phyloP scores from a whole-genome alignment of 2,329 filamentous ascomycete species.

The Xylariaceae sp. region DNA sequence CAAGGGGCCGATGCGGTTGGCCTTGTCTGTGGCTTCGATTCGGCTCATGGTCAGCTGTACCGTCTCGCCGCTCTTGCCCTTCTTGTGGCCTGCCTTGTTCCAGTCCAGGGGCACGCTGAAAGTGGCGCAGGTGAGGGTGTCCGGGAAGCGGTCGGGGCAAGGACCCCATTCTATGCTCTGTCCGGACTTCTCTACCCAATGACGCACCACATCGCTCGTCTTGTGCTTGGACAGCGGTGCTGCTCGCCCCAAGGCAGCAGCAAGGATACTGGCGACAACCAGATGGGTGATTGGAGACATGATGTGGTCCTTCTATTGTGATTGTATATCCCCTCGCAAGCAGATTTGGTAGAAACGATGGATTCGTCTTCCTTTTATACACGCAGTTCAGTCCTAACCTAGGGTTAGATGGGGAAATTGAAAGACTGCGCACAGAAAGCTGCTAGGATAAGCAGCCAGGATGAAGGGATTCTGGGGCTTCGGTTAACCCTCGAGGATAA shows the following conservation, averaged over 20 bases:
- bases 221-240: conserved; percentile 1
- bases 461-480: too few relatives aligned
- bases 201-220: not conserved
- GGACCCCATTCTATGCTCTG: conserved; percentile 17
- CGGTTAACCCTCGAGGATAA: too few relatives aligned
- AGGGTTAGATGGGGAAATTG: too few relatives aligned
- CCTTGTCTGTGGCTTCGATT: conserved; percentile 21
- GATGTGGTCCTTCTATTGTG: too few relatives aligned
- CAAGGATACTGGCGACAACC: conserved; percentile 4
- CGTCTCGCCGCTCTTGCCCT: conserved; percentile 22
- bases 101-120: conserved; percentile 26
- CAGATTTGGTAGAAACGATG: too few relatives aligned
- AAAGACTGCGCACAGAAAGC: too few relatives aligned
- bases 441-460: too few relatives aligned
- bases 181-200: conserved; percentile 9
- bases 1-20: conserved; percentile 31
- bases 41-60: conserved; percentile 25
- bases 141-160: conserved; percentile 11
- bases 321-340: too few relatives aligned
- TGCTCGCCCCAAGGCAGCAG: conserved; percentile 8
- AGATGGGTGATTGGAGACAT: conserved; percentile 8
- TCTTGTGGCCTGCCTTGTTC: conserved; percentile 9
- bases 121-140: conserved; percentile 23
- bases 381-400: too few relatives aligned
- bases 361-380: too few relatives aligned